Evolutionary conservation across 768 basidiomycete species (phyloP).

Genomic region (Scleroderma bovista): DNA sequence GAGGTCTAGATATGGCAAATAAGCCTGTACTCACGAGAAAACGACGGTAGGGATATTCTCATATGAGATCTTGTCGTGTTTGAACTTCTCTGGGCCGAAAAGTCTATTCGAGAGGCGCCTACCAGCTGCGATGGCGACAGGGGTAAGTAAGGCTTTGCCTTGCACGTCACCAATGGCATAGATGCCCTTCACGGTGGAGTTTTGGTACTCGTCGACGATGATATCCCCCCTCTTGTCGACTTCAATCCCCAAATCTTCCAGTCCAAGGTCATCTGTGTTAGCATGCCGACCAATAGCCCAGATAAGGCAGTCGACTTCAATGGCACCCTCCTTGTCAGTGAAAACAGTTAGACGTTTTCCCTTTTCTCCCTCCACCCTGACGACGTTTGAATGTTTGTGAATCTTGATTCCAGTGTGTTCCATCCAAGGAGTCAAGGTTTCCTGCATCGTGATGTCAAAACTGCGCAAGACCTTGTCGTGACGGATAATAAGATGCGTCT

Average conservation of each 20-base stretch:
- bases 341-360: slow-evolving; percentile 72
- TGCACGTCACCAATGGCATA: slow-evolving; percentile 88
- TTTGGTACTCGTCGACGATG: slow-evolving; percentile 88
- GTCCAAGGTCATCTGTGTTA: slow-evolving; percentile 70
- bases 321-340: slow-evolving; percentile 60
- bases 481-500: slow-evolving; percentile 91
- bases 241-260: slow-evolving; percentile 74
- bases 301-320: slow-evolving; percentile 82
- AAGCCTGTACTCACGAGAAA: slow-evolving; percentile 69
- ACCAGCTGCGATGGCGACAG: slow-evolving; percentile 96
- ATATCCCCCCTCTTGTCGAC: slow-evolving; percentile 77
- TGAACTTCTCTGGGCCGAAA: slow-evolving; percentile 83
- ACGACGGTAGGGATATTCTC: slow-evolving; percentile 92
- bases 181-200: slow-evolving; percentile 63
- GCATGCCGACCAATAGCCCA: slow-evolving; percentile 95
- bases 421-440: slow-evolving; percentile 86
- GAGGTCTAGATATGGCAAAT: slow-evolving; percentile 1
- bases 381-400: slow-evolving; percentile 72
- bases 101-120: slow-evolving; percentile 83
- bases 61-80: slow-evolving; percentile 83
- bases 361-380: slow-evolving; percentile 68
- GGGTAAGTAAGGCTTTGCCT: slow-evolving; percentile 90
- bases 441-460: slow-evolving; percentile 85
- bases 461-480: slow-evolving; percentile 86
- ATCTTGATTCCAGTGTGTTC: slow-evolving; percentile 89